These are phyloP conservation scores for Lodderomyces orthopsilosis DNA, from an alignment of 1,139 yeast genomes.

Conservation along the genomic window DNA sequence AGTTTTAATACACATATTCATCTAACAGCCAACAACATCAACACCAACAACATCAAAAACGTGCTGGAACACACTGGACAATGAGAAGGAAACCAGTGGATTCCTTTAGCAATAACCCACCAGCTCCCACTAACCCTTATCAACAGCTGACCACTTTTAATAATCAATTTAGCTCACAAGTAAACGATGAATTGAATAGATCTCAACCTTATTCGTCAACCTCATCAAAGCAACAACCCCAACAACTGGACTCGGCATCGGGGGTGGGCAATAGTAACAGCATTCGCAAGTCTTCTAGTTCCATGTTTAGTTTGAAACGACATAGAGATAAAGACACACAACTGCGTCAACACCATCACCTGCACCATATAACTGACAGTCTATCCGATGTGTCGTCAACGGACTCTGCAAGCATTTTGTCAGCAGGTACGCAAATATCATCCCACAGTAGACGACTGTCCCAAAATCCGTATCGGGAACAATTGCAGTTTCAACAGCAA, in stretches of 20 bases:
- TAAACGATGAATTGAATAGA: conserved; percentile 33
- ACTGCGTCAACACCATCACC: background rate
- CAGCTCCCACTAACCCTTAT: background rate
- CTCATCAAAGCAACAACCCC: conserved; percentile 1
- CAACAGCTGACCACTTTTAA: background rate
- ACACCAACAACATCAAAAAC: no score
- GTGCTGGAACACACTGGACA: background rate
- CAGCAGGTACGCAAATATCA: conserved; percentile 22
- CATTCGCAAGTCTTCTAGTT: conserved; percentile 33
- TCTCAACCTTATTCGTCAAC: conserved; percentile 30
- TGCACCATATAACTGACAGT: conserved; percentile 19
- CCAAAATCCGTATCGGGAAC: conserved; percentile 12
- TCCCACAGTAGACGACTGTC: conserved; percentile 34
- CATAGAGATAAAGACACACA: conserved; percentile 16
- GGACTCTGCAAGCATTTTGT: conserved; percentile 33
- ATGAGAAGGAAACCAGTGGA: conserved; percentile 29
- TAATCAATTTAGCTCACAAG: conserved; percentile 14
- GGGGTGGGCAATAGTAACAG: background rate
- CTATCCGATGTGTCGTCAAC: conserved; percentile 34
- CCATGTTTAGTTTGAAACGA: conserved; percentile 40
- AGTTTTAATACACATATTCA: no score
- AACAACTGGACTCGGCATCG: background rate
- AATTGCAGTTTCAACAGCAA: conserved; percentile 3
- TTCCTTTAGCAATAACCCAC: conserved; percentile 3
- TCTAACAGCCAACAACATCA: no score